A percentile compares a stretch with the other conserved stretches of the same genome.
Conservation (phyloP, 2,329 filamentous ascomycete species). For the Peltaster fructicola region DNA sequence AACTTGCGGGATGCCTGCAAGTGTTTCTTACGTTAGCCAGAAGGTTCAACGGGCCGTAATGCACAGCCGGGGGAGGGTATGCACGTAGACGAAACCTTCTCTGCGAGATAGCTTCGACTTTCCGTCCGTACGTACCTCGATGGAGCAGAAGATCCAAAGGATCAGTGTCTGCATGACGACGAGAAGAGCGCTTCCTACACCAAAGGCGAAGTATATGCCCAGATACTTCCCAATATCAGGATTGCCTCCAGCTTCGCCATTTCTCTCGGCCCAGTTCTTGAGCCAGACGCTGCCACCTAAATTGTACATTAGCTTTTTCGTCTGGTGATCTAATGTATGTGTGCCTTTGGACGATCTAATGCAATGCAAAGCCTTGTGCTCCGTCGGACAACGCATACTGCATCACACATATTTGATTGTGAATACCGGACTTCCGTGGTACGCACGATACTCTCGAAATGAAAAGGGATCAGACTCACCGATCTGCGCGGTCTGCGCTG, state of each 20-base stretch:
- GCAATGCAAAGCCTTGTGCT: no score
- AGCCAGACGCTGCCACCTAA: conserved; percentile 75
- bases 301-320: conserved; percentile 4
- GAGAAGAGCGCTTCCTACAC: conserved; percentile 66
- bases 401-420: no score
- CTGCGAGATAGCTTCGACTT: background rate
- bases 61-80: background rate
- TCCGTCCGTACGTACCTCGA: conserved; percentile 48
- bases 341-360: no score
- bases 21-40: background rate
- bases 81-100: conserved; percentile 5
- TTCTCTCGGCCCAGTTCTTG: conserved; percentile 76
- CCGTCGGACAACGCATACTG: no score
- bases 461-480: conserved; percentile 33
- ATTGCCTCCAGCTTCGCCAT: conserved; percentile 51
- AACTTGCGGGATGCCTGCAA: conserved; percentile 74
- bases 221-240: conserved; percentile 73
- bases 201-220: conserved; percentile 88
- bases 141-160: conserved; percentile 98
- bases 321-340: background rate
- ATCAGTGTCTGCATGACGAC: conserved; percentile 87
- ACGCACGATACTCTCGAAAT: background rate
- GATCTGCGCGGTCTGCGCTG: conserved; percentile 67
- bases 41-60: background rate
- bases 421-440: background rate